These are phyloP conservation scores for Tulasnella sp. DNA, from an alignment of 768 basidiomycete genomes.

Conservation along the genomic window DNA sequence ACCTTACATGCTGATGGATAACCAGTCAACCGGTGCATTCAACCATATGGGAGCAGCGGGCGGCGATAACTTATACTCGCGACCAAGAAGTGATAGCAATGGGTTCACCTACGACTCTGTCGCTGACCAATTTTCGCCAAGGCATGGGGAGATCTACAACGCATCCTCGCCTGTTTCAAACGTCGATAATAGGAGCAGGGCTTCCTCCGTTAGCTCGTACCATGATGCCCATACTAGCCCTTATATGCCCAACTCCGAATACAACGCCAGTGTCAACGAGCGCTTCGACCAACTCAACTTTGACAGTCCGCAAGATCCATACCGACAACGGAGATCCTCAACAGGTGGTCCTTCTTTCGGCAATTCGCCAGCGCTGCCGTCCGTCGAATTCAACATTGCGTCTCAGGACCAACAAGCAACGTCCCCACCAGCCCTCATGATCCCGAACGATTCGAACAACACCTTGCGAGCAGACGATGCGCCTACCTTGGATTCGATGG, in stretches of 20 bases:
- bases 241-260: background rate
- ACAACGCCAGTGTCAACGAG: background rate
- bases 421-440: constrained; percentile 49
- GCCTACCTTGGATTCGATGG: constrained; percentile 16
- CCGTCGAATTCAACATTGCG: background rate
- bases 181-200: background rate
- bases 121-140: constrained; percentile 4
- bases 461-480: too few relatives aligned
- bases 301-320: background rate
- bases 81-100: too few relatives aligned
- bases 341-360: background rate
- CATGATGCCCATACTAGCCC: constrained; percentile 7
- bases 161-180: constrained; percentile 1
- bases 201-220: constrained; percentile 7
- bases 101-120: background rate
- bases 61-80: background rate
- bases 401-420: constrained; percentile 37
- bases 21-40: constrained; percentile 3
- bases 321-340: background rate
- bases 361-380: too few relatives aligned
- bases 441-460: constrained; percentile 30
- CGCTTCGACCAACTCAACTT: constrained; percentile 5
- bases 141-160: background rate
- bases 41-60: background rate
- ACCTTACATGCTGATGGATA: constrained; percentile 4